phyloP scores from a whole-genome alignment of 2,329 filamentous ascomycete species.

The Sporothrix brasiliensis region DNA sequence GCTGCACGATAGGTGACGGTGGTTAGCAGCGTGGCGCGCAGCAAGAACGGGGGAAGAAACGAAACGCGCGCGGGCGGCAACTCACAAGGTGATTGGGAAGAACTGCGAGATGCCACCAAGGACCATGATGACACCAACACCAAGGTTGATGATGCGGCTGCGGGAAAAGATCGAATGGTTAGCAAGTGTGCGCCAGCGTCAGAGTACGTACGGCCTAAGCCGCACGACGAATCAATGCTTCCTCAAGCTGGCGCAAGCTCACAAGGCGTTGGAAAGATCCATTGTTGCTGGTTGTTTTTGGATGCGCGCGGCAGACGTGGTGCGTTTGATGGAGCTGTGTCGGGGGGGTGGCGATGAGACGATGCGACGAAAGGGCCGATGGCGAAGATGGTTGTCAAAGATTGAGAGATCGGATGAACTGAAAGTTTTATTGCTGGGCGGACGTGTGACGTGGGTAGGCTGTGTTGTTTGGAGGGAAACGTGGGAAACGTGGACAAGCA shows the following conservation, averaged over 20 bases:
- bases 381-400: neutral
- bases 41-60: neutral
- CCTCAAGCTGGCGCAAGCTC: conserved; percentile 49
- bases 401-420: neutral
- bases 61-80: conserved; percentile 43
- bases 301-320: conserved; percentile 7
- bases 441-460: conserved; percentile 1
- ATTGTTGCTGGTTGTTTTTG: conserved; percentile 21
- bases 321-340: neutral
- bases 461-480: neutral
- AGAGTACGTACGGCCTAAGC: neutral
- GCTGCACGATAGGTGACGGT: conserved; percentile 45
- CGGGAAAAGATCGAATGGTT: conserved; percentile 29
- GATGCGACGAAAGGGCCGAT: neutral
- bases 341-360: neutral
- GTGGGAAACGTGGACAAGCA: conserved; percentile 11
- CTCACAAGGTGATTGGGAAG: conserved; percentile 64
- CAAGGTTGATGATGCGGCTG: conserved; percentile 94
- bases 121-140: conserved; percentile 81
- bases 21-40: conserved; percentile 26
- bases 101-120: conserved; percentile 79
- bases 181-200: neutral
- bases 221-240: neutral
- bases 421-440: neutral
- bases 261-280: conserved; percentile 92